These are phyloP conservation scores for Populus pruinosa DNA, from an alignment of 345 rosid genomes.

Conservation along the genomic window DNA sequence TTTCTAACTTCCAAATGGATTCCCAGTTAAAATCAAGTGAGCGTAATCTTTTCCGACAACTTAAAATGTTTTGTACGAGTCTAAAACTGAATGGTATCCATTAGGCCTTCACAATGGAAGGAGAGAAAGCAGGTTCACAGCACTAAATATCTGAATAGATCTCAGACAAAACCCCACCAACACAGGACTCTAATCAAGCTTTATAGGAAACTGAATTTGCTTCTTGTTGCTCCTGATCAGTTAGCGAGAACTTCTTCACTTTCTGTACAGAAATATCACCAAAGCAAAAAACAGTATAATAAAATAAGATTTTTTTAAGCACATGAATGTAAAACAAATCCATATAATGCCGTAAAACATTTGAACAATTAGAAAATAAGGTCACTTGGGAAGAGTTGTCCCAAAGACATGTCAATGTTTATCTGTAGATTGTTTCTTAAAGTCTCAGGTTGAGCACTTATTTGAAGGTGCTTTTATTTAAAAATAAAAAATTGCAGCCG, in stretches of 20 bases:
- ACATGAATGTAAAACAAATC: neutral
- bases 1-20: neutral
- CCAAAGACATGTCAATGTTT: neutral
- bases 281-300: neutral
- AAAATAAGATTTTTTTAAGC: neutral
- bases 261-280: slow-evolving; percentile 36
- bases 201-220: slow-evolving; percentile 37
- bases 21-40: neutral
- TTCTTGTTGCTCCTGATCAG: slow-evolving; percentile 34
- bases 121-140: neutral
- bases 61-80: neutral
- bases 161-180: neutral
- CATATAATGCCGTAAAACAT: neutral
- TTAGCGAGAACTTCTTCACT: slow-evolving; percentile 63
- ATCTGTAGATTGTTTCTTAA: neutral
- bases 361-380: neutral
- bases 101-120: neutral
- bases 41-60: neutral
- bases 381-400: neutral
- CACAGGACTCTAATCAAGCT: slow-evolving; percentile 24
- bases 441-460: neutral
- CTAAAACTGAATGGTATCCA: neutral
- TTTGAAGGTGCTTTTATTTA: neutral
- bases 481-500: no score
- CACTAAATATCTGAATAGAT: neutral